These are phyloP conservation scores for Fomitopsis schrenkii DNA, from an alignment of 1,284 basidiomycete genomes.

Conservation along the genomic window DNA sequence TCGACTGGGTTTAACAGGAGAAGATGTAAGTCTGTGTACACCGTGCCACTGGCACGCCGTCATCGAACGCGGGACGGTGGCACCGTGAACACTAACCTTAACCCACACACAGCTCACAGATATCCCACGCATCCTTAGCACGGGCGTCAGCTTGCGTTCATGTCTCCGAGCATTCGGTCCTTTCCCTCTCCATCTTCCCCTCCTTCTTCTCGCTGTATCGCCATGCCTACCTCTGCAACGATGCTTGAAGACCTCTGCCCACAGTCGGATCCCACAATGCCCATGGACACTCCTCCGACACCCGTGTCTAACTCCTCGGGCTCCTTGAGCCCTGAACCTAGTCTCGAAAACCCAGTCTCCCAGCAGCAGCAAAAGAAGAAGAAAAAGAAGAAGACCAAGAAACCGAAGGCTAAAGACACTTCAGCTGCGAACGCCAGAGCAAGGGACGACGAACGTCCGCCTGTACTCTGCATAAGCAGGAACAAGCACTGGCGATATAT, in stretches of 20 bases:
- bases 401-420: constrained; percentile 48
- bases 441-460: constrained; percentile 36
- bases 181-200: neutral
- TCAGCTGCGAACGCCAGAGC: constrained; percentile 21
- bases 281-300: constrained; percentile 15
- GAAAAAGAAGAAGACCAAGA: constrained; percentile 74
- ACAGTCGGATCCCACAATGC: neutral
- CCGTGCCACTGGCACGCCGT: too few relatives aligned
- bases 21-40: neutral
- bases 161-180: neutral
- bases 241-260: neutral
- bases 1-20: neutral
- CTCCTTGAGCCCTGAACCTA: constrained; percentile 16
- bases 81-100: neutral
- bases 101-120: neutral
- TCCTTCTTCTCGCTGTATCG: neutral
- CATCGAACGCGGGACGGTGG: too few relatives aligned
- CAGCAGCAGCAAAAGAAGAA: constrained; percentile 54
- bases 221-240: neutral
- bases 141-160: neutral
- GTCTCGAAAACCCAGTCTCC: constrained; percentile 5
- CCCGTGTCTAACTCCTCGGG: constrained; percentile 24
- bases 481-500: constrained; percentile 88
- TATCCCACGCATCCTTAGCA: neutral
- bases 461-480: constrained; percentile 74